Conservation (phyloP, 1,139 yeast genomes). For the Lodderomyces elongisporus region DNA sequence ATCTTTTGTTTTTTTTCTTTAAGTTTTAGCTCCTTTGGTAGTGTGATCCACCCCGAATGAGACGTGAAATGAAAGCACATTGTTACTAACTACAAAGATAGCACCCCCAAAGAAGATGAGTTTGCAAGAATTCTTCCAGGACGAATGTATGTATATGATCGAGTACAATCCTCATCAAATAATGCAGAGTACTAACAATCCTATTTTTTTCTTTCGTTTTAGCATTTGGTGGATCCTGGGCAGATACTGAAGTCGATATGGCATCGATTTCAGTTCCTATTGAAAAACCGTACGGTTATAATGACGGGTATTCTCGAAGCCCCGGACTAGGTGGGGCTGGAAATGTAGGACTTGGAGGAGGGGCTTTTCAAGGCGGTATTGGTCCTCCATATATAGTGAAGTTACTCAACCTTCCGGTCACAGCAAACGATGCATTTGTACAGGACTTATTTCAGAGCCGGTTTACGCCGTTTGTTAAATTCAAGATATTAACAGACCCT, state of each 20-base stretch:
- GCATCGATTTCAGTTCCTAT: slow-evolving; percentile 60
- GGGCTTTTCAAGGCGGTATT: slow-evolving; percentile 1
- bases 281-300: slow-evolving; percentile 20
- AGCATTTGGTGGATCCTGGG: slow-evolving; percentile 66
- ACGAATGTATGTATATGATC: slow-evolving; percentile 40
- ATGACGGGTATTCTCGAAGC: slow-evolving; percentile 11
- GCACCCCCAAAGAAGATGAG: slow-evolving; percentile 46
- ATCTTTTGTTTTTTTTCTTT: no score
- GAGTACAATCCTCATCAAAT: neutral
- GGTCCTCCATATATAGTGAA: slow-evolving; percentile 60
- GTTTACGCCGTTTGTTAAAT: slow-evolving; percentile 35
- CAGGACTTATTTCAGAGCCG: slow-evolving; percentile 42
- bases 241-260: slow-evolving; percentile 70
- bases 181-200: neutral
- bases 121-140: slow-evolving; percentile 48
- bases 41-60: no score
- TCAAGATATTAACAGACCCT: slow-evolving; percentile 42
- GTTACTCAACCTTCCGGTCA: slow-evolving; percentile 45
- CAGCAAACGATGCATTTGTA: slow-evolving; percentile 33
- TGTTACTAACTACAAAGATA: slow-evolving; percentile 9
- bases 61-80: no score
- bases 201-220: neutral
- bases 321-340: no score
- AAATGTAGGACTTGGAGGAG: no score
- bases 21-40: no score